Base-by-base conservation (phyloP, 1,139 yeast species). In the Suhomyces chickasaworum region DNA sequence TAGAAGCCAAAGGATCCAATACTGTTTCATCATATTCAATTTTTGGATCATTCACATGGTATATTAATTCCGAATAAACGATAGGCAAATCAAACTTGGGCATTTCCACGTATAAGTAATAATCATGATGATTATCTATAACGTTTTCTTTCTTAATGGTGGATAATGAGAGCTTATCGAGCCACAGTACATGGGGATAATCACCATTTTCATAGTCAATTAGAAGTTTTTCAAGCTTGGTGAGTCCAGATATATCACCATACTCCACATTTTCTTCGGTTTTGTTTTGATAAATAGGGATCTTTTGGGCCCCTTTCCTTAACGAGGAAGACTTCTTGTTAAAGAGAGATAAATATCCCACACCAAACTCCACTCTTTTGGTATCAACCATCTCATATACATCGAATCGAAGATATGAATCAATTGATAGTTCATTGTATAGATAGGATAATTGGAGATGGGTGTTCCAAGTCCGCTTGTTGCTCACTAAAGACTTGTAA, bases 51-150 rank as follows among this genome's bases (percentile, higher is more conserved):
- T 42, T 48, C 3, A 25, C 32, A 7, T 38, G 23, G 43, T 63
- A 68, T 1, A 67, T 60, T 8, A 70, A 63, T 56, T 89, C 96
- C 1, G 91, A 81, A 62, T 77, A 91, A 0, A 91, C 89, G 1
- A 91, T 78, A 0, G 97, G 96, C 23, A 87, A 71, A 54, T 87
- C 95, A 65, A 87, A 89, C 49, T 81, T 81, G 4, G 87, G 86
- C 38, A 89, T 74, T 53, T 89, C 97, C 22, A 93, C 62, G 53
- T 78, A 80, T 17, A 90, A 61, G 37, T 75, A 69, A 58, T 80
- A 83, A 21, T 53, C 56, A 20, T 52, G 59, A 42, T 50, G 52
- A 44, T 55, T 55, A 53, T 60, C 56, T 47, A 46, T 60, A 48
- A 48, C 52, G 35, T 63, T 57, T 29, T 54, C 45, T 44, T 54